phyloP scores from a whole-genome alignment of 768 basidiomycete species.

The Tulasnella sp. region DNA sequence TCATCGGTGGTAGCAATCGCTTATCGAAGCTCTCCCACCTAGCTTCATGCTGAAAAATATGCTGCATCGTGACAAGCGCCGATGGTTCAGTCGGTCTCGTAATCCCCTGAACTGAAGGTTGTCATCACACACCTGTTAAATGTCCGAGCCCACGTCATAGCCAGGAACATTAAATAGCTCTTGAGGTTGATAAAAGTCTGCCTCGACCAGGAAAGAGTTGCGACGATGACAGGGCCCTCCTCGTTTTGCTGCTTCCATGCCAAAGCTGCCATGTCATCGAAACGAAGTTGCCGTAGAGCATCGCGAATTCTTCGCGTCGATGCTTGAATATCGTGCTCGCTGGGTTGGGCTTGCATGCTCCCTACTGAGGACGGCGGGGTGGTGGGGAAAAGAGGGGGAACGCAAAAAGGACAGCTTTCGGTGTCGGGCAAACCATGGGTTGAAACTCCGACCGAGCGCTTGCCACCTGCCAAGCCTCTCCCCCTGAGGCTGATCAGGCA shows the following conservation, averaged over 20 bases:
- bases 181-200: neutral
- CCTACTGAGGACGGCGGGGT: neutral
- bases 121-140: slow-evolving; percentile 2
- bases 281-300: slow-evolving; percentile 4
- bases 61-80: neutral
- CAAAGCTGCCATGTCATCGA: slow-evolving; percentile 15
- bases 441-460: neutral
- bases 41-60: neutral
- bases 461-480: neutral
- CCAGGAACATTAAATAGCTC: slow-evolving; percentile 11
- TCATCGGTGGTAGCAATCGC: neutral
- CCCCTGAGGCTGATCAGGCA: neutral
- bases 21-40: neutral
- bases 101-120: neutral
- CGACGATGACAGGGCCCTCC: neutral
- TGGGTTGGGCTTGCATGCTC: neutral
- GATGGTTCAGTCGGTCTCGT: neutral
- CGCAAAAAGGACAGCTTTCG: neutral
- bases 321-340: neutral
- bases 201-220: neutral
- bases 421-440: neutral
- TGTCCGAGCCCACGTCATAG: neutral
- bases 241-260: neutral
- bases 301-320: slow-evolving; percentile 7
- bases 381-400: neutral